Base-by-base conservation (phyloP, 2,329 filamentous ascomycete genomes). In the Cordyceps tenuipes region DNA sequence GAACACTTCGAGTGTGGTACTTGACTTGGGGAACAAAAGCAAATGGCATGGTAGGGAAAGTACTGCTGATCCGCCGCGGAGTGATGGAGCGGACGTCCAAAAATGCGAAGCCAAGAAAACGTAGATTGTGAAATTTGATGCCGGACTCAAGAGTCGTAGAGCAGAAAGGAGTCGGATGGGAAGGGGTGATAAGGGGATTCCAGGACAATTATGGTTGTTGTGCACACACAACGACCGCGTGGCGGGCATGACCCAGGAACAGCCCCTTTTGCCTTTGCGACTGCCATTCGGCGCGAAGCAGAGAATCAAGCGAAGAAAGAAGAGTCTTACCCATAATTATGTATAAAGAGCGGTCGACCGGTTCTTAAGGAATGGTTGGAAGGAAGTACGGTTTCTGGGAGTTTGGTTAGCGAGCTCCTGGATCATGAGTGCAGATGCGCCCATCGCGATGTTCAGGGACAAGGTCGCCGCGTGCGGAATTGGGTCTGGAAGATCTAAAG, bases 1-100 rank as follows among this genome's bases (percentile, higher is more conserved):
- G 79, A 46, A 80, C 70, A 66, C 79, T 82, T 64, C 75, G 76
- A 60, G 76, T 73, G 61, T 79, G 78, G 61, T 72, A 67, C 65
- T 74, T 79, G 64, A 71, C 72, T 60, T 79, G 74, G 31, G 75
- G 68, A 46, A 75, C 72, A 67, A 78, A 68, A 63, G 77, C 75
- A 66, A 77, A 67, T 19, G 72, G 64, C 75, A 77, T 77, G 66
- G 61, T 68, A 63, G 63, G 54, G 69, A 70, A 73, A 59, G 57
- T 53, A 53, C 57, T 59, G 57, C 41, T 53, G 31, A 31, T 59
- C 57, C 49, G 57, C 55, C 17, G 36, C 46, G 52, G 50, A 53
- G 62, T 63, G 60, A 59, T 63, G 64, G 61, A 68, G 64, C 57
- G 66, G 66, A 67, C 66, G 57, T 59, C 57, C 70, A 70, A 69